phyloP scores from a whole-genome alignment of 441 rosid species.

The Eruca vesicaria region DNA sequence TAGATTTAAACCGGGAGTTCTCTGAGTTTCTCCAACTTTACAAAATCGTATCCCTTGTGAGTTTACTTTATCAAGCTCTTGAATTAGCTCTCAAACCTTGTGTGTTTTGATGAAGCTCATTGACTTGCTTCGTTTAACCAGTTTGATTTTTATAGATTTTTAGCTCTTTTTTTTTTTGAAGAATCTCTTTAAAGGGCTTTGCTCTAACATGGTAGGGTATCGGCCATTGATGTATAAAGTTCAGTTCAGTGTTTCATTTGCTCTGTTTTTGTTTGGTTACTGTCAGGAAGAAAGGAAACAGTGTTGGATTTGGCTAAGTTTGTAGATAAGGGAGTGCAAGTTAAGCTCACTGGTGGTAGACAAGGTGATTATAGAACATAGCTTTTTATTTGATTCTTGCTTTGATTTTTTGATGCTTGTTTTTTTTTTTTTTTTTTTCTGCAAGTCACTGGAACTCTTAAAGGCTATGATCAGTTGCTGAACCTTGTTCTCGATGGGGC shows the following conservation, averaged over 20 bases:
- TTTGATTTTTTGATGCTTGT: conserved; percentile 8
- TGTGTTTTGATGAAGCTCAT: no score
- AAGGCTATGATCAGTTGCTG: conserved; percentile 90
- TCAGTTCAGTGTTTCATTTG: not conserved
- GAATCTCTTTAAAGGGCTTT: not conserved
- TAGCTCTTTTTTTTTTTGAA: not conserved
- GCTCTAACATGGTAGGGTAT: conserved; percentile 23
- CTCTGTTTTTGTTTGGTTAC: not conserved
- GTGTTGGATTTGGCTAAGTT: not conserved
- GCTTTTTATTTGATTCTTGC: not conserved
- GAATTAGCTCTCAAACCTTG: no score
- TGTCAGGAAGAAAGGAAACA: not conserved
- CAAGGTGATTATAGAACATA: not conserved
- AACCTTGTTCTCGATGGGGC: conserved; percentile 96
- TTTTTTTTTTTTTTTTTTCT: not conserved
- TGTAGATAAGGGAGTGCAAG: not conserved
- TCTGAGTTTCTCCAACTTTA: no score
- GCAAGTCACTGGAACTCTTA: conserved; percentile 85
- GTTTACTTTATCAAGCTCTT: not conserved
- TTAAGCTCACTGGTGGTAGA: not conserved
- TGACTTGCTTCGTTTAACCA: not conserved
- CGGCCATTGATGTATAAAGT: not conserved
- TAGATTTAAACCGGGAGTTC: not conserved
- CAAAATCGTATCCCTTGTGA: not conserved
- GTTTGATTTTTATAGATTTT: not conserved